Evolutionary conservation across 1,284 basidiomycete species (phyloP).

Genomic region (Ganoderma meredithae): DNA sequence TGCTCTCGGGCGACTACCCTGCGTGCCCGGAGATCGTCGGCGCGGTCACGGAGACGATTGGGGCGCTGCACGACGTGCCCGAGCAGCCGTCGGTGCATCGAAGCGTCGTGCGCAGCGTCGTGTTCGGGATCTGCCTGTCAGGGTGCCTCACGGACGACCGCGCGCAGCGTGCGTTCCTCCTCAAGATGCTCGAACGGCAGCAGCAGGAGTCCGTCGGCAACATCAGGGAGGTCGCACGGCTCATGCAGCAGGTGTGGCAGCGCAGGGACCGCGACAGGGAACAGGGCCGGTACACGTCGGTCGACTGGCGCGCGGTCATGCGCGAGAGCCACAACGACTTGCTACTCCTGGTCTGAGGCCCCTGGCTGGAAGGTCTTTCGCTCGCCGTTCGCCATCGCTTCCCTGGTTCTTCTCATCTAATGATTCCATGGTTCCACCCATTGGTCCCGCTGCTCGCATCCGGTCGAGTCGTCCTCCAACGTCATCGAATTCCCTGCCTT

Average conservation of each 20-base stretch:
- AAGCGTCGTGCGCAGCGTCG: conserved; percentile 76
- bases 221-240: conserved; percentile 57
- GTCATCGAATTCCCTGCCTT: not conserved
- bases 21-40: conserved; percentile 64
- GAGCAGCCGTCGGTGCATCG: conserved; percentile 50
- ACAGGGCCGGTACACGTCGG: conserved; percentile 42
- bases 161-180: conserved; percentile 53
- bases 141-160: conserved; percentile 69
- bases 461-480: not conserved
- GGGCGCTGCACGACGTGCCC: conserved; percentile 54
- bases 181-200: conserved; percentile 56
- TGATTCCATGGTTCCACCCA: not conserved
- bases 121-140: conserved; percentile 77
- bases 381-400: not conserved
- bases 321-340: conserved; percentile 46
- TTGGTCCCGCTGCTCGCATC: not conserved
- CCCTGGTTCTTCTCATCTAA: not conserved
- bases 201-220: conserved; percentile 66
- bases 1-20: conserved; percentile 74
- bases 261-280: conserved; percentile 41
- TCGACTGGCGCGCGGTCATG: conserved; percentile 70
- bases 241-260: conserved; percentile 71
- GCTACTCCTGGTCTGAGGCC: conserved; percentile 66
- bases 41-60: conserved; percentile 63
- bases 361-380: too few species aligned